phyloP scores from a whole-genome alignment of 1,139 yeast genomes.

The Geotrichum phurueaensis region DNA sequence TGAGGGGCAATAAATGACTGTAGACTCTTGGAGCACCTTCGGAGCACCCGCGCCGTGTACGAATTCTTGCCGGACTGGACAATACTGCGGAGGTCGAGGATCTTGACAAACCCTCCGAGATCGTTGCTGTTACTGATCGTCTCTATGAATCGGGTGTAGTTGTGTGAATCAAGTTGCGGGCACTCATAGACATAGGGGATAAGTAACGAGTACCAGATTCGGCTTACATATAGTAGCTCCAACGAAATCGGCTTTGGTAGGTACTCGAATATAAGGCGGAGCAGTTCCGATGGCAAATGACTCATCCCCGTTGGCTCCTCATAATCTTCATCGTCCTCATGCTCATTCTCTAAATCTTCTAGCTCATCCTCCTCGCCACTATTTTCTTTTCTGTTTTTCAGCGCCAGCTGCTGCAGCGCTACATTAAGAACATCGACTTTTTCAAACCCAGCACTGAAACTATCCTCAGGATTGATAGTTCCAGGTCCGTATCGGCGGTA shows the following conservation, averaged over 20 bases:
- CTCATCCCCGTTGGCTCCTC: neutral
- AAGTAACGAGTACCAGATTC: slow-evolving; percentile 52
- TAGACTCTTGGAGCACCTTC: slow-evolving; percentile 63
- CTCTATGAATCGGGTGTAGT: slow-evolving; percentile 69
- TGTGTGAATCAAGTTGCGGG: slow-evolving; percentile 60
- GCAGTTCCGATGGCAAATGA: slow-evolving; percentile 53
- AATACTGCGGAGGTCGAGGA: slow-evolving; percentile 66
- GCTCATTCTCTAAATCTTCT: slow-evolving; percentile 20
- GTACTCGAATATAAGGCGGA: slow-evolving; percentile 46
- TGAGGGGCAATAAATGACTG: slow-evolving; percentile 83
- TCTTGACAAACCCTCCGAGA: slow-evolving; percentile 34
- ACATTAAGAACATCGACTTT: slow-evolving; percentile 27
- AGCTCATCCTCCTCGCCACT: slow-evolving; percentile 6
- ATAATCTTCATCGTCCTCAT: slow-evolving; percentile 19
- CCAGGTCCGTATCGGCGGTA: slow-evolving; percentile 71
- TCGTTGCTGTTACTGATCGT: slow-evolving; percentile 41
- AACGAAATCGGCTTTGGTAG: slow-evolving; percentile 39
- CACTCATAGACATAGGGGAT: slow-evolving; percentile 56
- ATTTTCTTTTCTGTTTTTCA: slow-evolving; percentile 9
- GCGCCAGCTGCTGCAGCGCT: slow-evolving; percentile 27
- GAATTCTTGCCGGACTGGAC: slow-evolving; percentile 94
- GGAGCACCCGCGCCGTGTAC: slow-evolving; percentile 69
- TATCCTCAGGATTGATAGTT: slow-evolving; percentile 31
- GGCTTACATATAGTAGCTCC: slow-evolving; percentile 52
- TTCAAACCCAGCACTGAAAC: slow-evolving; percentile 18